Evolutionary conservation across 345 rosid species (phyloP), one percentile per base, ranked within the genome.

Genomic region (Viola odorata): DNA sequence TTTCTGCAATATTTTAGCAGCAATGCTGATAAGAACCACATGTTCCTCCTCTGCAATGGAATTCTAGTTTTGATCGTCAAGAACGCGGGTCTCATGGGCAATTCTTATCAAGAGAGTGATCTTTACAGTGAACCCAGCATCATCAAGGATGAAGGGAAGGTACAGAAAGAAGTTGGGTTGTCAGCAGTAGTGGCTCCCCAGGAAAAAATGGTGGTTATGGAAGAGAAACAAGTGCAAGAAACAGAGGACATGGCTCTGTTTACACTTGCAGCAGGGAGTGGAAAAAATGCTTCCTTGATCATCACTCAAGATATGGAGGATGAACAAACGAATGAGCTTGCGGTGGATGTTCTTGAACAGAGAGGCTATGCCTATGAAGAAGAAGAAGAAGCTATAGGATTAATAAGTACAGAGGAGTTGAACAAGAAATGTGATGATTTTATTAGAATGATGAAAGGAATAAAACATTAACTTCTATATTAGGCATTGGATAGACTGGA

Each of bases 41-140:
- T 84, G 78, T 90, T 90, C 76, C 75, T 87, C 42, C 72, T 87
- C 9, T 81, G 84, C 73, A 91, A 85, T 67, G 96, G 89, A 9
- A 85, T 91, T 23, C 74, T 91, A 5, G 81, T 76, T 51, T 37
- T 87, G 14, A 54, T 87, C 6, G 38, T 72, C 42, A 77, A 70
- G 62, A 81, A 58, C 67, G 78, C 87, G 4, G 80, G 84, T 50
- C 55, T 76, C 53, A 60, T 61, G 7, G 55, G 64, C 3, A 70
- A 57, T 55, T 64, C 67, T 15, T 59, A 13, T 9, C 55, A 9
- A 37, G 73, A 66, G 51, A 61, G 58, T 52, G 38, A 7, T 47
- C 5, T 39, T 57, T 38, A 45, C 39, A 10, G 9, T 36, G 68
- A 52, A 13, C 69, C 68, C 53, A 13, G 37, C 47, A 23, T 1